Conservation (phyloP, 2,329 filamentous ascomycete genomes). For the Volutella citrinella region DNA sequence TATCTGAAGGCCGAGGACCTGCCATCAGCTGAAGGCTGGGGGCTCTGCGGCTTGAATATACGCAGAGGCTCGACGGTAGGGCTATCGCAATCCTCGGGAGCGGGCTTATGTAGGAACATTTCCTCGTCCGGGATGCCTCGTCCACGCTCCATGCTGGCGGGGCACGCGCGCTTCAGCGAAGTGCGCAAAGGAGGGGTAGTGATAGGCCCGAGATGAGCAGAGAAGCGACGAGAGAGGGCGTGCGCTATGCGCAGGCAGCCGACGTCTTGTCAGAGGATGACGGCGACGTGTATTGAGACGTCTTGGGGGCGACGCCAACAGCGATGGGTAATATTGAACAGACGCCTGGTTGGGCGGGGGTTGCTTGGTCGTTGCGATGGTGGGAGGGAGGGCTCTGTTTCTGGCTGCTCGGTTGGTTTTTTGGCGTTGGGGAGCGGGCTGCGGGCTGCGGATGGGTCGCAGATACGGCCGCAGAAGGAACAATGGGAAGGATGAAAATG, state of each 20-base stretch:
- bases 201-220: too few species aligned
- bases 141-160: slow-evolving; percentile 45
- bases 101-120: slow-evolving; percentile 71
- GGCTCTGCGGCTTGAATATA: slow-evolving; percentile 76
- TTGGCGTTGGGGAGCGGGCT: too few species aligned
- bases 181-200: too few species aligned
- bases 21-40: slow-evolving; percentile 49
- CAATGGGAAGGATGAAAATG: slow-evolving; percentile 9
- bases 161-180: slow-evolving; percentile 6
- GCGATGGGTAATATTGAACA: too few species aligned
- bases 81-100: slow-evolving; percentile 58
- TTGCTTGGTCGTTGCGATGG: slow-evolving; percentile 12
- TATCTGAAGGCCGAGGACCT: slow-evolving; percentile 43
- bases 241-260: too few species aligned
- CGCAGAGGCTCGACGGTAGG: slow-evolving; percentile 80
- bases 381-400: slow-evolving; percentile 12
- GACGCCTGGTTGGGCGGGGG: too few species aligned
- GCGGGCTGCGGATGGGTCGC: slow-evolving; percentile 28
- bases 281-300: too few species aligned
- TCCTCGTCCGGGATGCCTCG: slow-evolving; percentile 74
- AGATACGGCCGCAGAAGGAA: slow-evolving; percentile 28
- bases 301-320: too few species aligned
- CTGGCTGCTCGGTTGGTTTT: slow-evolving; percentile 11
- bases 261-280: too few species aligned
- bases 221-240: too few species aligned